Conservation (phyloP, 1,139 yeast genomes). For the Insectozyma bohioensis region DNA sequence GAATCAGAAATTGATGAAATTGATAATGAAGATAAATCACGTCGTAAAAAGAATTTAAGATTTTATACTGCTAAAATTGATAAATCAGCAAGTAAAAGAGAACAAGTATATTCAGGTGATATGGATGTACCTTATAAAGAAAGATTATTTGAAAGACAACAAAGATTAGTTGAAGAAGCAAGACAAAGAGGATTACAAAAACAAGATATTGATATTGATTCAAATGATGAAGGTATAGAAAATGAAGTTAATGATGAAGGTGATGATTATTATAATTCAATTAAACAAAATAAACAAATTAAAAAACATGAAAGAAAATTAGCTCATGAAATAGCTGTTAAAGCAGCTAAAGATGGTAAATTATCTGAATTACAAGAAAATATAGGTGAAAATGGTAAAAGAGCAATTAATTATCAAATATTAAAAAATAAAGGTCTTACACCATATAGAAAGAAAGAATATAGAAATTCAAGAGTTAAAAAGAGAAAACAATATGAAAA, state of each 20-base stretch:
- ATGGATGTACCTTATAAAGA: constrained; percentile 91
- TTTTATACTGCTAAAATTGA: constrained; percentile 97
- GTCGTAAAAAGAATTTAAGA: constrained; percentile 80
- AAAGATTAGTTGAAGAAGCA: constrained; percentile 84
- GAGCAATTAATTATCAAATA: constrained; percentile 93
- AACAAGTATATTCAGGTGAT: constrained; percentile 74
- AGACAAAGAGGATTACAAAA: constrained; percentile 70
- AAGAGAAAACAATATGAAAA: constrained; percentile 96
- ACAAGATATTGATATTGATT: constrained; percentile 39
- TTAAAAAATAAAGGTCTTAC: constrained; percentile 94
- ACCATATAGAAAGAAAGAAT: constrained; percentile 87
- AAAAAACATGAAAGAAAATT: constrained; percentile 55
- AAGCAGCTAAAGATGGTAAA: constrained; percentile 85
- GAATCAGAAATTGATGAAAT: constrained; percentile 70
- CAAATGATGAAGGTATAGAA: constrained; percentile 57
- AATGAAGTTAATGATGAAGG: constrained; percentile 51
- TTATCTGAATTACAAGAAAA: constrained; percentile 68
- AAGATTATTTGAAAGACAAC: constrained; percentile 84
- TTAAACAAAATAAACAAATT: constrained; percentile 48
- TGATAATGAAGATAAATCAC: constrained; percentile 82
- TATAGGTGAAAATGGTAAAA: constrained; percentile 77
- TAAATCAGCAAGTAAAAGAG: constrained; percentile 60
- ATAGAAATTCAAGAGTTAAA: constrained; percentile 94
- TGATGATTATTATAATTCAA: constrained; percentile 49
- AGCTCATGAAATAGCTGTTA: constrained; percentile 71